These are phyloP conservation scores for Aspergillus udagawae DNA, from an alignment of 2,329 filamentous ascomycete genomes.

Conservation along the genomic window DNA sequence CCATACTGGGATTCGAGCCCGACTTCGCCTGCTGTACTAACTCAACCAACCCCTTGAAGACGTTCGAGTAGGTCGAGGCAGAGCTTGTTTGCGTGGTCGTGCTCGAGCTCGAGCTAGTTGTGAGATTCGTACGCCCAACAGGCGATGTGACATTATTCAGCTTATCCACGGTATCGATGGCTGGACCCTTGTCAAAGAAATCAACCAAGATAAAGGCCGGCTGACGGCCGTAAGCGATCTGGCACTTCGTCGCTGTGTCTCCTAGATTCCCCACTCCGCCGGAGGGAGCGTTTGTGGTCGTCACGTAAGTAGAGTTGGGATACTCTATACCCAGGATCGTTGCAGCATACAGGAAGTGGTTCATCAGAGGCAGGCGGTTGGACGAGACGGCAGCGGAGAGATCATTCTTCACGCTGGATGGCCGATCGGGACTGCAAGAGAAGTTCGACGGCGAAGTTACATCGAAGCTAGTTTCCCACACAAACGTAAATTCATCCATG, in stretches of 20 bases:
- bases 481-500: conserved; percentile 40
- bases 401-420: conserved; percentile 49
- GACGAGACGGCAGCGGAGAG: conserved; percentile 49
- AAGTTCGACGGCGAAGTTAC: conserved; percentile 61
- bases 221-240: conserved; percentile 54
- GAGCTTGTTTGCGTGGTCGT: conserved; percentile 22
- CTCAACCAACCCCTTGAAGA: conserved; percentile 36
- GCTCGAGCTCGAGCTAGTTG: conserved; percentile 8
- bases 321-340: conserved; percentile 54
- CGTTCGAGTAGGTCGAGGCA: conserved; percentile 28
- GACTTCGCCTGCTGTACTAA: conserved; percentile 35
- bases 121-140: conserved; percentile 39
- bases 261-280: conserved; percentile 54
- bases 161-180: conserved; percentile 64
- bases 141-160: conserved; percentile 56
- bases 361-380: conserved; percentile 67
- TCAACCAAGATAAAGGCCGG: conserved; percentile 77
- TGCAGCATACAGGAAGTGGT: conserved; percentile 70
- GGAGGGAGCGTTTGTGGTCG: conserved; percentile 61
- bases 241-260: conserved; percentile 49
- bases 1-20: conserved; percentile 36
- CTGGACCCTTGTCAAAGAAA: conserved; percentile 70
- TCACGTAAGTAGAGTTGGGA: conserved; percentile 58
- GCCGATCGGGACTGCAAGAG: conserved; percentile 68
- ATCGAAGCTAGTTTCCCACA: conserved; percentile 72